Evolutionary conservation across 2,329 filamentous ascomycete species (phyloP), one percentile per base, ranked within the genome.

Genomic region (Penicillium sp.): DNA sequence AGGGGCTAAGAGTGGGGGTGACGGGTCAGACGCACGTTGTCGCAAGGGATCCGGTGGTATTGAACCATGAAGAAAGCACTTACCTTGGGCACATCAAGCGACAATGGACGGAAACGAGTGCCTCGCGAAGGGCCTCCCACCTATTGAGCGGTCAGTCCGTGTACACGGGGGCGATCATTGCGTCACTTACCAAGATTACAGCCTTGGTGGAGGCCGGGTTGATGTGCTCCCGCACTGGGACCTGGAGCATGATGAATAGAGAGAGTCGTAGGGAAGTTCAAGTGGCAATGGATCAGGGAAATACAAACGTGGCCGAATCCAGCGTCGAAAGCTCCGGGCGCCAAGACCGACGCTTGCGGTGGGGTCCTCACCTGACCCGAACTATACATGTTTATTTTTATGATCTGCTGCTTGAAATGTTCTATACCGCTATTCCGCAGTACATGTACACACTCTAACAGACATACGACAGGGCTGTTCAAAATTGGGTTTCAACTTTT

Each of bases 71-170:
- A 30, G 22, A 52, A 3, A 47, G 52, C 48, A 72, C 76, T 56
- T 74, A 92, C 90, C 85, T 97, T 97, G 64, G 94, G 94, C 50
- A 96, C 81, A 76, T 99, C 94, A 66, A 97, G 88, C 50, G 91
- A 96, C 63, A 99, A 82, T 65, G 94, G 94, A 63, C 94, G 85
- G 78, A 97, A 97, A 62, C 94, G 85, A 57, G 94, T 99, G 71
- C 94, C 94, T 81, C 94, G 85, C 53, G 92, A 96, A 50, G 94
- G 92, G 55, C 94, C 92, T 62, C 92, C 92, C 68, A 97, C 92
- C 92, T 96, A 54, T 55, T 49, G 63, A 55, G 56, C 42, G 60
- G 61, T 74, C 62, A 73, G 70, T 60, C 60, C 35, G 48, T 57
- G 43, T 61, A 50, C 38, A 42, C 28, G 22, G 27, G 46, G 30